These are phyloP conservation scores for Stemphylium lycopersici DNA, from an alignment of 2,329 filamentous ascomycete genomes.

Conservation along the genomic window DNA sequence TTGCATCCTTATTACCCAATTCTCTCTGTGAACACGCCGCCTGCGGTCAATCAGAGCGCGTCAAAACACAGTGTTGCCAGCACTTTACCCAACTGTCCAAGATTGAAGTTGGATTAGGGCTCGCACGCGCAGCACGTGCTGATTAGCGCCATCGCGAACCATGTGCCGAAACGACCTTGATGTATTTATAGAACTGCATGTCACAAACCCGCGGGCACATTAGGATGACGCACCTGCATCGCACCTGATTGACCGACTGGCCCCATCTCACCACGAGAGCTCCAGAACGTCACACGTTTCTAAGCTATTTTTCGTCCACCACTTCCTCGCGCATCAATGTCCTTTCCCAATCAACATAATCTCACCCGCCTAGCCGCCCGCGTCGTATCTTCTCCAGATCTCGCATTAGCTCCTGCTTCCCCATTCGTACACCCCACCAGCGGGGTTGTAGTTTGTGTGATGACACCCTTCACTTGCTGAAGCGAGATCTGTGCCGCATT, in stretches of 20 bases:
- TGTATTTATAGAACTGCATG: slow-evolving; percentile 27
- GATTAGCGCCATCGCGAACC: slow-evolving; percentile 19
- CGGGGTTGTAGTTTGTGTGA: slow-evolving; percentile 13
- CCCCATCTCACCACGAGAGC: slow-evolving; percentile 11
- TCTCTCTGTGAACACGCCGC: slow-evolving; percentile 2
- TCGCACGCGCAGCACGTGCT: slow-evolving; percentile 11
- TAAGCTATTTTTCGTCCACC: slow-evolving; percentile 20
- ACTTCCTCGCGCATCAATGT: neutral
- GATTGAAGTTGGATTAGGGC: slow-evolving; percentile 27
- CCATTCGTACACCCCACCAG: slow-evolving; percentile 18
- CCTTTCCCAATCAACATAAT: slow-evolving; percentile 22
- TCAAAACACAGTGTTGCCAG: slow-evolving; percentile 2
- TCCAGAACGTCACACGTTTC: slow-evolving; percentile 22
- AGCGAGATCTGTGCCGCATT: slow-evolving; percentile 14
- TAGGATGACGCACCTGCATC: slow-evolving; percentile 22
- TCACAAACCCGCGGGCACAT: slow-evolving; percentile 11
- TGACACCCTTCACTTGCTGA: slow-evolving; percentile 11
- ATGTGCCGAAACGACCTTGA: slow-evolving; percentile 15
- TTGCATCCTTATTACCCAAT: neutral
- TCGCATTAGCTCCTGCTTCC: slow-evolving; percentile 13
- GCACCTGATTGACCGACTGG: slow-evolving; percentile 13
- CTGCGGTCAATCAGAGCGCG: neutral
- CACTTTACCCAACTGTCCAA: slow-evolving; percentile 4
- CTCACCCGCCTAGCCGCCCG: slow-evolving; percentile 43
- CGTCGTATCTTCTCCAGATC: slow-evolving; percentile 17